Conservation (phyloP, 2,329 filamentous ascomycete genomes). For the Trichophyton equinum region DNA sequence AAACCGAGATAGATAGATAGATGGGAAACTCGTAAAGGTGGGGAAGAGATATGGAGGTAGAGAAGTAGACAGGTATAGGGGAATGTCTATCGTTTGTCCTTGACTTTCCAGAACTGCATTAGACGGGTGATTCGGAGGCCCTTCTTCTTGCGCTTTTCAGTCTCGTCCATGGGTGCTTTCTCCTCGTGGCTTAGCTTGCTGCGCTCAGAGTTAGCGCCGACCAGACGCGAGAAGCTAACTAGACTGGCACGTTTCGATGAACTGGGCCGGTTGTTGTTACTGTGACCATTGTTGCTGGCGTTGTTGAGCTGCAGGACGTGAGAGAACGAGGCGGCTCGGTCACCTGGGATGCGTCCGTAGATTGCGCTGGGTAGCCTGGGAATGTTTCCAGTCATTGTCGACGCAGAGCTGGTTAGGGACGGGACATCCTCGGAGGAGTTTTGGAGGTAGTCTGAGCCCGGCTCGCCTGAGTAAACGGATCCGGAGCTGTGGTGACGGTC, state of each 20-base stretch:
- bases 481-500: constrained; percentile 28
- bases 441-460: constrained; percentile 28
- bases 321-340: constrained; percentile 35
- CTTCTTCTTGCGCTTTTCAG: constrained; percentile 33
- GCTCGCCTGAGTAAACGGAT: constrained; percentile 22
- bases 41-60: not conserved
- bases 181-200: constrained; percentile 36
- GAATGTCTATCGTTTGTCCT: constrained; percentile 31
- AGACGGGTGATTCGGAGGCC: constrained; percentile 35
- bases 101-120: constrained; percentile 39
- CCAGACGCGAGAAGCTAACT: constrained; percentile 37
- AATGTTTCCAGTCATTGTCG: constrained; percentile 34
- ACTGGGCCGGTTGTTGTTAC: constrained; percentile 28
- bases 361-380: constrained; percentile 31
- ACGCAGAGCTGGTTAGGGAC: constrained; percentile 38
- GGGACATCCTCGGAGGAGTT: constrained; percentile 39
- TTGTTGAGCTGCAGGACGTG: constrained; percentile 26
- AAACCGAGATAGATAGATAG: not conserved
- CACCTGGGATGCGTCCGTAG: constrained; percentile 30
- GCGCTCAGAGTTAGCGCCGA: constrained; percentile 33
- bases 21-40: not conserved
- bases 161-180: constrained; percentile 29
- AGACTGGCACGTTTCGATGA: constrained; percentile 36
- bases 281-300: constrained; percentile 22
- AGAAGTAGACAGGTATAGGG: not conserved